Evolutionary conservation across 805 yeast genomes (phyloP).

Genomic region (Starmera dryadoides): DNA sequence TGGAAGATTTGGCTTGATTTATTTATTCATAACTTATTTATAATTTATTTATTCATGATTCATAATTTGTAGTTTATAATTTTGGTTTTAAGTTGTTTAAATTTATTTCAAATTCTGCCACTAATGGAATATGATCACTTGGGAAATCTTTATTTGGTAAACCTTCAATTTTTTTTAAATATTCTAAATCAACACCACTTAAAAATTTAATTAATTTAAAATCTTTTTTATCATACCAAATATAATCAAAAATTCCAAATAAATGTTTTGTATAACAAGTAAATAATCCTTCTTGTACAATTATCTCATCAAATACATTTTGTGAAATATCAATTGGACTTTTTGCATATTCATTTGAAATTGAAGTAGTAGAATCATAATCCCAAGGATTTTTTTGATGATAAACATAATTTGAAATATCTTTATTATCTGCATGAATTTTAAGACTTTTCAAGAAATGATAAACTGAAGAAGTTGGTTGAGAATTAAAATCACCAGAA

Average conservation of each 20-base stretch:
- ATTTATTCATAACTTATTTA: background rate
- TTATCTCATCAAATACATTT: slow-evolving; percentile 22
- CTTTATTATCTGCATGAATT: slow-evolving; percentile 18
- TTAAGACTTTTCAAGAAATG: slow-evolving; percentile 31
- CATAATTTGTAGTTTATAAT: background rate
- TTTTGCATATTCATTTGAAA: slow-evolving; percentile 10
- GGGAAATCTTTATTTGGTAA: slow-evolving; percentile 55
- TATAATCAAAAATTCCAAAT: slow-evolving; percentile 49
- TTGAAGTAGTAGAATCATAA: background rate
- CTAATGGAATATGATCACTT: slow-evolving; percentile 43
- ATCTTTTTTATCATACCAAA: slow-evolving; percentile 40
- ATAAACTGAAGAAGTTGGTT: slow-evolving; percentile 40
- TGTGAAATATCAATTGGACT: slow-evolving; percentile 22
- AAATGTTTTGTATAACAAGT: slow-evolving; percentile 44
- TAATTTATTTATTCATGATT: background rate
- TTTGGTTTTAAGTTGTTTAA: background rate
- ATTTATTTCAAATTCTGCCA: slow-evolving; percentile 26
- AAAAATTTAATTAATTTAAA: slow-evolving; percentile 36
- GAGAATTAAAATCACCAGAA: slow-evolving; percentile 53
- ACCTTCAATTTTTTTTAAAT: slow-evolving; percentile 28
- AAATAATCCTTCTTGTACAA: slow-evolving; percentile 11
- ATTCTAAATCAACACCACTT: slow-evolving; percentile 38
- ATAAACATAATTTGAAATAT: slow-evolving; percentile 6
- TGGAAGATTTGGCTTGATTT: slow-evolving; percentile 22
- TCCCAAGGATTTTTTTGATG: background rate